Conservation (phyloP, 2,329 filamentous ascomycete species). For the Biscogniauxia marginata region DNA sequence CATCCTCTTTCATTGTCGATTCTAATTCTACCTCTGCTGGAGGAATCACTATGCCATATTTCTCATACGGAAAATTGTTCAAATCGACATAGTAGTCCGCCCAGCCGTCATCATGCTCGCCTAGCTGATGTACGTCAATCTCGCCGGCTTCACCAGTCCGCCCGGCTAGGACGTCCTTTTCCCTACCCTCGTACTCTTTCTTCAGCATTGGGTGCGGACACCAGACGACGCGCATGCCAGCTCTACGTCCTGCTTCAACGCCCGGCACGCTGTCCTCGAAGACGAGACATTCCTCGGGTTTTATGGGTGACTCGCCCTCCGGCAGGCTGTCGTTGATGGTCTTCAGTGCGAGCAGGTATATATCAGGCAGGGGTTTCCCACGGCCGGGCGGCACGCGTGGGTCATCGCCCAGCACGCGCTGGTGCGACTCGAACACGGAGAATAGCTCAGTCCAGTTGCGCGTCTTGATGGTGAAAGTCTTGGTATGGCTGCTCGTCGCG, state of each 20-base stretch:
- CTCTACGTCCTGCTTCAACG: conserved; percentile 84
- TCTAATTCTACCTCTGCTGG: conserved; percentile 42
- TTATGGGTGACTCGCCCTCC: conserved; percentile 62
- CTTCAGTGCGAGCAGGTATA: conserved; percentile 82
- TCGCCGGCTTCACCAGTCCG: conserved; percentile 66
- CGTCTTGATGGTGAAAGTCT: conserved; percentile 78
- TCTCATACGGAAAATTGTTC: conserved; percentile 56
- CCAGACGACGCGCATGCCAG: conserved; percentile 95
- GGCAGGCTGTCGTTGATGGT: conserved; percentile 76
- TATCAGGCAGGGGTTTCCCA: conserved; percentile 95
- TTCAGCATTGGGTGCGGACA: conserved; percentile 78
- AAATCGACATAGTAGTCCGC: conserved; percentile 53
- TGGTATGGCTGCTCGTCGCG: conserved; percentile 73
- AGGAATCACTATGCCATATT: conserved; percentile 56
- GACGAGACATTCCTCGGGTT: conserved; percentile 85
- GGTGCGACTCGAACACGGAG: conserved; percentile 64
- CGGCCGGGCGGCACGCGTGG: conserved; percentile 69
- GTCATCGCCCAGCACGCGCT: conserved; percentile 85
- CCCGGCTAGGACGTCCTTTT: conserved; percentile 81
- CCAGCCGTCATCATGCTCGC: conserved; percentile 60
- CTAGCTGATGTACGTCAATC: conserved; percentile 54
- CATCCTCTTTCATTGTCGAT: conserved; percentile 42
- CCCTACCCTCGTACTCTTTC: conserved; percentile 71
- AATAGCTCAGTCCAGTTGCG: conserved; percentile 58
- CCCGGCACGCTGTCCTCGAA: conserved; percentile 96